Percentiles rank a stretch among this genome's conserved stretches.
Evolutionary conservation across 805 yeast genomes (phyloP).

Genomic region (Ogataea parapolymorpha): DNA sequence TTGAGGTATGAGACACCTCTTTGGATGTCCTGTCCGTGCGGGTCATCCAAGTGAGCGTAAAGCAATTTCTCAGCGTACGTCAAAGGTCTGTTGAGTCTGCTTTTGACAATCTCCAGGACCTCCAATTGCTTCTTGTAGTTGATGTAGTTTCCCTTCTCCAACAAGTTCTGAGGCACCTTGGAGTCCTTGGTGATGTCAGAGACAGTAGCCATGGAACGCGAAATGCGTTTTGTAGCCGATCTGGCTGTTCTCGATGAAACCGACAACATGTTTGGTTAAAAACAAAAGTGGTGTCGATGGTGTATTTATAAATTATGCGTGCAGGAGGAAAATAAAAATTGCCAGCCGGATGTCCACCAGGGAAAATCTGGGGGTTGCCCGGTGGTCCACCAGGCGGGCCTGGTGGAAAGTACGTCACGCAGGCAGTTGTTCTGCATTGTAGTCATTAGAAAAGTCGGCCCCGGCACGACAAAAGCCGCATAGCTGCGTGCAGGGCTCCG

Average conservation of each 20-base stretch:
- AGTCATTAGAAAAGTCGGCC: slow-evolving; percentile 11
- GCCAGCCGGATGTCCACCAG: slow-evolving; percentile 3
- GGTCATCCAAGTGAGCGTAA: slow-evolving; percentile 87
- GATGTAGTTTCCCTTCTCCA: slow-evolving; percentile 81
- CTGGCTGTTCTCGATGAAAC: slow-evolving; percentile 29
- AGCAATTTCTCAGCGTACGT: slow-evolving; percentile 93
- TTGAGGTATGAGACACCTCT: slow-evolving; percentile 91
- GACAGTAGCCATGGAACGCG: slow-evolving; percentile 53
- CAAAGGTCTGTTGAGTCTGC: slow-evolving; percentile 70
- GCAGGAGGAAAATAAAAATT: slow-evolving; percentile 8
- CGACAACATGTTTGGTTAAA: slow-evolving; percentile 27
- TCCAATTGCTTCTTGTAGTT: slow-evolving; percentile 89
- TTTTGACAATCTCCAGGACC: slow-evolving; percentile 77
- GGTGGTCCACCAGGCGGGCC: neutral
- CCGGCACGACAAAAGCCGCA: slow-evolving; percentile 12
- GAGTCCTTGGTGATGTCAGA: slow-evolving; percentile 49
- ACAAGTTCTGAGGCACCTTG: slow-evolving; percentile 48
- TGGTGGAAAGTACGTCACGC: slow-evolving; percentile 2
- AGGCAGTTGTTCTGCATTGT: slow-evolving; percentile 3
- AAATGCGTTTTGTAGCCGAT: slow-evolving; percentile 23
- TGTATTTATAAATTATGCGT: slow-evolving; percentile 9
- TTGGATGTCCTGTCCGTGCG: slow-evolving; percentile 67
- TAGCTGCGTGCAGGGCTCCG: slow-evolving; percentile 15
- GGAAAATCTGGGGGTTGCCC: slow-evolving; percentile 3
- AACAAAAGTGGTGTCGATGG: slow-evolving; percentile 8